Conservation (phyloP, 2,329 filamentous ascomycete species). For the Penicillium vulpinum region DNA sequence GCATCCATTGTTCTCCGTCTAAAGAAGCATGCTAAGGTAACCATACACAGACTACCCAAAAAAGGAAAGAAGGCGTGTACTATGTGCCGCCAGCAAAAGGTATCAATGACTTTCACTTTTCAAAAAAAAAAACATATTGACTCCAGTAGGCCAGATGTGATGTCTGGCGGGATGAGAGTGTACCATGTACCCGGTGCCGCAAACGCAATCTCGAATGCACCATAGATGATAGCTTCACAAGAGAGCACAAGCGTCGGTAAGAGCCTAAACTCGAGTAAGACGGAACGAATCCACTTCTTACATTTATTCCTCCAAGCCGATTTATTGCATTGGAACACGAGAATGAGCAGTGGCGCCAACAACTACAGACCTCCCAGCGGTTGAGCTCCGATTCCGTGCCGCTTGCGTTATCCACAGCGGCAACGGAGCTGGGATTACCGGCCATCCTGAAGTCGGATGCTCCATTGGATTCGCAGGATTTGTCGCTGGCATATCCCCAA, state of each 20-base stretch:
- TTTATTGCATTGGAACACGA: slow-evolving; percentile 42
- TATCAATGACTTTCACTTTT: slow-evolving; percentile 8
- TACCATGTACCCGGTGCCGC: slow-evolving; percentile 41
- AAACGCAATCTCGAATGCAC: slow-evolving; percentile 39
- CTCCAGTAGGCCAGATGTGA: slow-evolving; percentile 41
- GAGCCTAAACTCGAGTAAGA: neutral
- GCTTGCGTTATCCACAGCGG: slow-evolving; percentile 32
- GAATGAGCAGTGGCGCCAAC: slow-evolving; percentile 38
- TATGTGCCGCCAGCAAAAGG: slow-evolving; percentile 48
- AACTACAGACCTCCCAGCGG: slow-evolving; percentile 31
- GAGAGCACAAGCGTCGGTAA: slow-evolving; percentile 46
- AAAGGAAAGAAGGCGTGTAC: slow-evolving; percentile 46
- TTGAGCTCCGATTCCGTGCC: slow-evolving; percentile 23
- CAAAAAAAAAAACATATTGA: neutral
- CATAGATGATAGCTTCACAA: slow-evolving; percentile 45
- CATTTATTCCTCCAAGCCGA: slow-evolving; percentile 26
- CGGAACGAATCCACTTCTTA: neutral
- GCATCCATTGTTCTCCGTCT: neutral
- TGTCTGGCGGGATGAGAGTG: slow-evolving; percentile 36
- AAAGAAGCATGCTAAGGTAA: slow-evolving; percentile 15
- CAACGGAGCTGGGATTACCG: slow-evolving; percentile 33
- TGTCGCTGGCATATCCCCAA: slow-evolving; percentile 21
- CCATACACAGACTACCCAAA: slow-evolving; percentile 17
- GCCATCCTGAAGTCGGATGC: slow-evolving; percentile 8
- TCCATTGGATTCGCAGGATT: slow-evolving; percentile 6